These are phyloP conservation scores for Penicillium subrubescens DNA, from an alignment of 495 filamentous ascomycete species.

Conservation along the genomic window DNA sequence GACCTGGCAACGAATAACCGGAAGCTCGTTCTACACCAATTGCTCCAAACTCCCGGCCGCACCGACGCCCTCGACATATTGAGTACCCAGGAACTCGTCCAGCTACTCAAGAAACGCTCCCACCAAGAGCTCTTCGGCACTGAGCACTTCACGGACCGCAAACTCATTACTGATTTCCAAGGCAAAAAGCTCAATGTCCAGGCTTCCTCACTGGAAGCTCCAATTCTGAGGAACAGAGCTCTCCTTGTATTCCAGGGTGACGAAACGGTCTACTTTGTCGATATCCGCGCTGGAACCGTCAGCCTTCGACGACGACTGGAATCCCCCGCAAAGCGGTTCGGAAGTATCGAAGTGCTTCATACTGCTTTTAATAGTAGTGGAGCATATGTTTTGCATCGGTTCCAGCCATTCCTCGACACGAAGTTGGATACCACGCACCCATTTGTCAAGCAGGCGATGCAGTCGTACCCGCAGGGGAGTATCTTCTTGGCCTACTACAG, in stretches of 20 bases:
- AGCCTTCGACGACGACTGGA: constrained; percentile 16
- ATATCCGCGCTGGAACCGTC: constrained; percentile 16
- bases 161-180: constrained; percentile 24
- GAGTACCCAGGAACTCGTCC: constrained; percentile 31
- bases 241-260: constrained; percentile 33
- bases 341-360: constrained; percentile 34
- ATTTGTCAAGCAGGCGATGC: constrained; percentile 40
- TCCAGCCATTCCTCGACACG: constrained; percentile 31
- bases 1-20: constrained; percentile 79
- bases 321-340: constrained; percentile 28
- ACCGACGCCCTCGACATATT: constrained; percentile 15
- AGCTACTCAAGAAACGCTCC: constrained; percentile 25
- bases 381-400: constrained; percentile 37
- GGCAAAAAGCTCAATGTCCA: constrained; percentile 27
- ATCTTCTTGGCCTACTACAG: constrained; percentile 35
- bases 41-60: constrained; percentile 37
- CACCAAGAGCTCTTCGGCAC: constrained; percentile 36
- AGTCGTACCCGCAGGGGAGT: constrained; percentile 23
- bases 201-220: constrained; percentile 30
- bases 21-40: constrained; percentile 36
- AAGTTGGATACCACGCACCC: constrained; percentile 31
- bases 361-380: constrained; percentile 30
- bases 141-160: constrained; percentile 28
- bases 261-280: constrained; percentile 32
- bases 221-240: constrained; percentile 10